These are phyloP conservation scores for Saccharomycopsis sp. DNA, from an alignment of 805 yeast species.

Conservation along the genomic window DNA sequence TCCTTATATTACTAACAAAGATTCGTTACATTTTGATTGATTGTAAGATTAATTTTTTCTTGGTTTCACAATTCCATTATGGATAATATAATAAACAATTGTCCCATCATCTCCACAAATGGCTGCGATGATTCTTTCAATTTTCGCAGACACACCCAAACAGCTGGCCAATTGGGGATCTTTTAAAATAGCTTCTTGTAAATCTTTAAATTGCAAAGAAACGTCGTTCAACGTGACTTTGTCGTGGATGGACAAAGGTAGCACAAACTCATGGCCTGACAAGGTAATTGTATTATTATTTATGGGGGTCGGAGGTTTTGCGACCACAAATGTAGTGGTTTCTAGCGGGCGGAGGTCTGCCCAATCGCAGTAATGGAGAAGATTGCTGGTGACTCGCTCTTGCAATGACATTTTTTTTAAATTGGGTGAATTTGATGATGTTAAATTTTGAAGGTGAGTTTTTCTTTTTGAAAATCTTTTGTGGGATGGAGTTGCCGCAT, in stretches of 20 bases:
- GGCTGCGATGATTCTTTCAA: slow-evolving; percentile 40
- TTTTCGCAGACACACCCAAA: slow-evolving; percentile 21
- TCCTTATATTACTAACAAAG: too few species aligned
- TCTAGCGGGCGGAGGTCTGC: too few species aligned
- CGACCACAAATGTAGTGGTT: too few species aligned
- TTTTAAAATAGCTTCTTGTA: background rate
- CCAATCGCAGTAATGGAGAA: too few species aligned
- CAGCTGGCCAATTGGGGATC: background rate
- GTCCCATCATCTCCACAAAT: slow-evolving; percentile 59
- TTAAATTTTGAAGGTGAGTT: too few species aligned
- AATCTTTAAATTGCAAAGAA: background rate
- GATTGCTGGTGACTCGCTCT: too few species aligned
- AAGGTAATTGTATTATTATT: too few species aligned
- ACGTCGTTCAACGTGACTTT: slow-evolving; percentile 1
- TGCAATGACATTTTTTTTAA: too few species aligned
- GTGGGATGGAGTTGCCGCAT: too few species aligned
- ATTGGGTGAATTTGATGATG: too few species aligned
- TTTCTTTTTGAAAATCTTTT: too few species aligned
- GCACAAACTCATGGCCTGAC: slow-evolving; percentile 9
- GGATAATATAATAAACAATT: slow-evolving; percentile 55
- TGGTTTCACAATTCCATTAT: slow-evolving; percentile 59
- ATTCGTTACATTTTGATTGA: too few species aligned
- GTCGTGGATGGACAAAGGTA: slow-evolving; percentile 1
- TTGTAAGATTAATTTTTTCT: slow-evolving; percentile 32
- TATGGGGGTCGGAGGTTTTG: slow-evolving; percentile 9